Percentiles rank a stretch among this genome's conserved stretches.
These are phyloP conservation scores for Colletotrichum zoysiae DNA, from an alignment of 2,329 filamentous ascomycete species.

Conservation along the genomic window DNA sequence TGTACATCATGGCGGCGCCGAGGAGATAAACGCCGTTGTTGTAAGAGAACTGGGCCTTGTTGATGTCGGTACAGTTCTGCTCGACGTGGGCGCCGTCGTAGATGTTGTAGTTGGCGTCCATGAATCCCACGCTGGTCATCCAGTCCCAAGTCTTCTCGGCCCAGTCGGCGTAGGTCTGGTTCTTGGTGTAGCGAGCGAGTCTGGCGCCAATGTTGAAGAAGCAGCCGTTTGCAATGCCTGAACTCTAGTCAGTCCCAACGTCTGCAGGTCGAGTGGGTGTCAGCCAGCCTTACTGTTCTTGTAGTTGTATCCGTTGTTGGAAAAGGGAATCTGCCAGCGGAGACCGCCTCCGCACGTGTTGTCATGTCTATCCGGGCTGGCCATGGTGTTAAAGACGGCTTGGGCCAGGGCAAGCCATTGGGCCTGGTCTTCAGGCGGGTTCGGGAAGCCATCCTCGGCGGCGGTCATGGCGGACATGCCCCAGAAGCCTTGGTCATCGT, in stretches of 20 bases:
- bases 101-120: constrained; percentile 71
- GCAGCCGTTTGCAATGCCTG: constrained; percentile 71
- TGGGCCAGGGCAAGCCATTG: constrained; percentile 76
- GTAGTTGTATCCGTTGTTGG: constrained; percentile 82
- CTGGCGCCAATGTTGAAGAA: constrained; percentile 77
- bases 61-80: constrained; percentile 66
- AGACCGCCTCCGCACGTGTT: constrained; percentile 77
- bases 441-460: constrained; percentile 73
- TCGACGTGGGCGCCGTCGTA: constrained; percentile 68
- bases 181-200: constrained; percentile 77
- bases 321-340: constrained; percentile 82
- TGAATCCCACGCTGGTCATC: constrained; percentile 66
- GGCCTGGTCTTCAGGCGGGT: constrained; percentile 65
- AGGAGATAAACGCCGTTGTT: constrained; percentile 70
- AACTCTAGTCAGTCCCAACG: not conserved
- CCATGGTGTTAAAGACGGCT: constrained; percentile 76
- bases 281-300: constrained; percentile 66
- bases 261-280: constrained; percentile 46
- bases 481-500: constrained; percentile 81
- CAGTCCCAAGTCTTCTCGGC: constrained; percentile 74
- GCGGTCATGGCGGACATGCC: constrained; percentile 76
- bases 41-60: constrained; percentile 71
- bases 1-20: constrained; percentile 75
- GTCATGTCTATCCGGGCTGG: constrained; percentile 72
- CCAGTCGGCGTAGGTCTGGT: constrained; percentile 73